phyloP scores from a whole-genome alignment of 2,329 filamentous ascomycete species.

The Cladorrhinum sp. region DNA sequence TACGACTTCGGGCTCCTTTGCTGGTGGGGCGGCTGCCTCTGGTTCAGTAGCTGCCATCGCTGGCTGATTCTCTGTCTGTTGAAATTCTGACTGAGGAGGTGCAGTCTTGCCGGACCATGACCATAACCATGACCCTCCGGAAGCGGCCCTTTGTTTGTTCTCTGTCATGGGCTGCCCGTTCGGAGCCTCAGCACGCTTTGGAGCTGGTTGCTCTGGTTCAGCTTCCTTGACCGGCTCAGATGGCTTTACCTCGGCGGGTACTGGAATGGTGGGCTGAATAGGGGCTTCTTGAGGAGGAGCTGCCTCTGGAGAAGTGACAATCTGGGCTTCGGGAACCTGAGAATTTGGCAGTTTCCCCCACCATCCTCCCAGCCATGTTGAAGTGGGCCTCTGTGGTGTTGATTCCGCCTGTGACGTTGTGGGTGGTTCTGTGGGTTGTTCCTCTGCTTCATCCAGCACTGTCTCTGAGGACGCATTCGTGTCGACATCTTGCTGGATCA shows the following conservation, averaged over 20 bases:
- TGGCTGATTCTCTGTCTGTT: not conserved
- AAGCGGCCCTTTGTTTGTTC: conserved; percentile 9
- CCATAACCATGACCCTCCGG: conserved; percentile 36
- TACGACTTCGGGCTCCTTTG: conserved; percentile 40
- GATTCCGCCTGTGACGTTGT: not conserved
- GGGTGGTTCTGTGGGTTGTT: not conserved
- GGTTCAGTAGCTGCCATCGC: conserved; percentile 10
- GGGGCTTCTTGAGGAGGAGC: conserved; percentile 23
- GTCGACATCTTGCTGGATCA: conserved; percentile 4
- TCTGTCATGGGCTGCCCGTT: conserved; percentile 11
- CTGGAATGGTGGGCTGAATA: conserved; percentile 9
- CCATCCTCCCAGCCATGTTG: conserved; percentile 57
- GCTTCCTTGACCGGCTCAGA: conserved; percentile 16
- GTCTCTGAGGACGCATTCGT: conserved; percentile 1
- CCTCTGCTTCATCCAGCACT: not conserved
- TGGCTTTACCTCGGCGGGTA: not conserved
- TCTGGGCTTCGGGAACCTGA: not conserved
- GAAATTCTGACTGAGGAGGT: conserved; percentile 11
- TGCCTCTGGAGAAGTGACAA: not conserved
- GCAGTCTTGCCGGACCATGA: conserved; percentile 31
- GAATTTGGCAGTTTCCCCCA: conserved; percentile 34
- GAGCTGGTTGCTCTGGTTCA: conserved; percentile 21
- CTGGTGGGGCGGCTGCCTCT: conserved; percentile 13
- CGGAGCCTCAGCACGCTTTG: conserved; percentile 16
- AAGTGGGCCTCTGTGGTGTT: conserved; percentile 31